A percentile compares a stretch with the other conserved stretches of the same genome.
These are phyloP conservation scores for Cryptosporidium sp. DNA, from an alignment of 169 alveolate genomes.

Conservation along the genomic window DNA sequence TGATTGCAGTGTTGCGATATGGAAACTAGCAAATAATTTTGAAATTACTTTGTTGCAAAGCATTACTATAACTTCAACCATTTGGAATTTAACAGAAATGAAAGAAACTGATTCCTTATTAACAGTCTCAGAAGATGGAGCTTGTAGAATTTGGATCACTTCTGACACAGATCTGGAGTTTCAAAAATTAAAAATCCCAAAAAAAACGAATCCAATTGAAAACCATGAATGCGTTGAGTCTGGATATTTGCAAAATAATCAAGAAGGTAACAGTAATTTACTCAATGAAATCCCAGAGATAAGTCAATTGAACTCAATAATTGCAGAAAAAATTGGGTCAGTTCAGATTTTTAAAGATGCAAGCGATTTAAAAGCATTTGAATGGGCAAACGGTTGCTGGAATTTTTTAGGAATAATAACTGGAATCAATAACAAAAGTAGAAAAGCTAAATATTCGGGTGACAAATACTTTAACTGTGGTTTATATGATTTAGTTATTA, in stretches of 20 bases:
- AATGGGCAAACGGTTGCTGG: slow-evolving; percentile 26
- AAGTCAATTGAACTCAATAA: neutral
- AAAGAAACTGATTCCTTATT: slow-evolving; percentile 7
- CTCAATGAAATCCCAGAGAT: slow-evolving; percentile 14
- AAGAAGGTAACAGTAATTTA: neutral
- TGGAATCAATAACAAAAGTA: neutral
- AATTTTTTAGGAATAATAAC: slow-evolving; percentile 7
- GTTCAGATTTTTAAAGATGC: slow-evolving; percentile 7
- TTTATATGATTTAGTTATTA: slow-evolving; percentile 10
- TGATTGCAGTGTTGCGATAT: slow-evolving; percentile 34
- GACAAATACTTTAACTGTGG: slow-evolving; percentile 37
- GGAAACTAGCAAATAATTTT: slow-evolving; percentile 4
- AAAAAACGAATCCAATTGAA: neutral
- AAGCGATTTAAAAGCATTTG: slow-evolving; percentile 1
- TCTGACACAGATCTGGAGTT: neutral
- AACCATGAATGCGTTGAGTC: neutral
- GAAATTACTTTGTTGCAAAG: slow-evolving; percentile 8
- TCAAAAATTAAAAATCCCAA: neutral
- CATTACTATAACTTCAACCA: slow-evolving; percentile 17
- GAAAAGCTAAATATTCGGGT: slow-evolving; percentile 9
- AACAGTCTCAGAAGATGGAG: slow-evolving; percentile 48
- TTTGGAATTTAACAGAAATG: slow-evolving; percentile 57
- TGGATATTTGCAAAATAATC: neutral
- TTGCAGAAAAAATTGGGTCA: slow-evolving; percentile 1
- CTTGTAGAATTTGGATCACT: slow-evolving; percentile 56